A percentile compares a stretch with the other conserved stretches of the same genome.
Conservation (phyloP, 169 alveolate genomes). For the Plasmodium billcollinsi region DNA sequence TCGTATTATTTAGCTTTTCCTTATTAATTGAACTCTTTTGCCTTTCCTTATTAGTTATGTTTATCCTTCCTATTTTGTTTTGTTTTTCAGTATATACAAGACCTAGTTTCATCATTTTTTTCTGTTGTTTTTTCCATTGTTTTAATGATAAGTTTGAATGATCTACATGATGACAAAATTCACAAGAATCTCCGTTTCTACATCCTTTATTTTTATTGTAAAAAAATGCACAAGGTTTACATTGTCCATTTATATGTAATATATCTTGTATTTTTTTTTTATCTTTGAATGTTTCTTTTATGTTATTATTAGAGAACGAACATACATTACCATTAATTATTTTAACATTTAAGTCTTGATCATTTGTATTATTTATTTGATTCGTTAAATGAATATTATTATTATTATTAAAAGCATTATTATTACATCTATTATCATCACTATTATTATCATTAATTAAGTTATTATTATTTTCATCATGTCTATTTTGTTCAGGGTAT, state of each 20-base stretch:
- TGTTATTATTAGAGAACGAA: not conserved
- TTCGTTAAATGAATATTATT: not conserved
- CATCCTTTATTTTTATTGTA: constrained; percentile 88
- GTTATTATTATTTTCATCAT: too few relatives aligned
- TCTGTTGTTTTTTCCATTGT: constrained; percentile 89
- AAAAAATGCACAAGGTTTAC: constrained; percentile 89
- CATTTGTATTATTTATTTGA: not conserved
- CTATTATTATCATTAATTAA: not conserved
- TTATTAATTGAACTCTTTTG: not conserved
- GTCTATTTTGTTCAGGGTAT: too few relatives aligned
- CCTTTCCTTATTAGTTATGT: not conserved
- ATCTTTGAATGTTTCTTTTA: not conserved
- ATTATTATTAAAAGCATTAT: not conserved
- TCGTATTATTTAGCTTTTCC: not conserved
- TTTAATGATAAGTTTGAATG: constrained; percentile 83
- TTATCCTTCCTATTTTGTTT: constrained; percentile 17
- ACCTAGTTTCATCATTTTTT: constrained; percentile 52
- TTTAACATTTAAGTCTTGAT: not conserved
- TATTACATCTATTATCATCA: not conserved
- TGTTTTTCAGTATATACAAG: constrained; percentile 15
- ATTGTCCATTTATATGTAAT: constrained; percentile 82
- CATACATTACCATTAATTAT: not conserved
- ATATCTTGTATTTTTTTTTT: constrained; percentile 39
- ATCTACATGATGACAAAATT: constrained; percentile 88
- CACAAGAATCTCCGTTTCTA: constrained; percentile 84